A percentile compares a stretch with the other conserved stretches of the same genome.
Evolutionary conservation across 2,329 filamentous ascomycete species (phyloP).

Genomic region (Cercospora sp.): DNA sequence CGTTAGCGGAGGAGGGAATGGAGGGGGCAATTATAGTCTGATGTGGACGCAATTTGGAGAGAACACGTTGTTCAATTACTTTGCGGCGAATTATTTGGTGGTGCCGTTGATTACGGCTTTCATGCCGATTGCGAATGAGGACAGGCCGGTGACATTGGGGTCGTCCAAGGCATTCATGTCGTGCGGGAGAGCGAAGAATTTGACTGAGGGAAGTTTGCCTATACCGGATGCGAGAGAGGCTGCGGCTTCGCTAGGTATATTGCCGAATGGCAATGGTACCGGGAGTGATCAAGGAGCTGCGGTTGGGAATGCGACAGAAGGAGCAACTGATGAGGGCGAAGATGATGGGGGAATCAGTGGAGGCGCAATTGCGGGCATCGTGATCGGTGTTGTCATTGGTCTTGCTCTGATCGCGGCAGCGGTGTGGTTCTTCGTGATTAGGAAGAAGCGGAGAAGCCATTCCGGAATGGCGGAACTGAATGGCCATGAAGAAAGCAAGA

Average conservation of each 20-base stretch:
- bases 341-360: background rate
- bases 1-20: too few relatives aligned
- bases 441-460: constrained; percentile 8
- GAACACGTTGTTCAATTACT: constrained; percentile 6
- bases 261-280: background rate
- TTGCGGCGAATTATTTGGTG: constrained; percentile 14
- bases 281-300: background rate
- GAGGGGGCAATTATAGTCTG: constrained; percentile 14
- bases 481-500: background rate
- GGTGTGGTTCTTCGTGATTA: constrained; percentile 10
- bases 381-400: constrained; percentile 9
- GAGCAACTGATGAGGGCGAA: background rate
- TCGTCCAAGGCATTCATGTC: constrained; percentile 17
- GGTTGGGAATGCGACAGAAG: background rate
- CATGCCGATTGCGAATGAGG: constrained; percentile 19
- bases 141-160: constrained; percentile 12
- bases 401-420: constrained; percentile 10
- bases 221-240: background rate
- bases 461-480: background rate
- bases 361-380: constrained; percentile 16
- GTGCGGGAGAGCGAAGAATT: constrained; percentile 13
- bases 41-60: constrained; percentile 21
- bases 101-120: constrained; percentile 20
- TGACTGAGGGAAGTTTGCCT: constrained; percentile 13
- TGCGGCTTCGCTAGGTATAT: constrained; percentile 1